Evolutionary conservation across 257 asterid species (phyloP).

Genomic region (Linaria vulgaris): DNA sequence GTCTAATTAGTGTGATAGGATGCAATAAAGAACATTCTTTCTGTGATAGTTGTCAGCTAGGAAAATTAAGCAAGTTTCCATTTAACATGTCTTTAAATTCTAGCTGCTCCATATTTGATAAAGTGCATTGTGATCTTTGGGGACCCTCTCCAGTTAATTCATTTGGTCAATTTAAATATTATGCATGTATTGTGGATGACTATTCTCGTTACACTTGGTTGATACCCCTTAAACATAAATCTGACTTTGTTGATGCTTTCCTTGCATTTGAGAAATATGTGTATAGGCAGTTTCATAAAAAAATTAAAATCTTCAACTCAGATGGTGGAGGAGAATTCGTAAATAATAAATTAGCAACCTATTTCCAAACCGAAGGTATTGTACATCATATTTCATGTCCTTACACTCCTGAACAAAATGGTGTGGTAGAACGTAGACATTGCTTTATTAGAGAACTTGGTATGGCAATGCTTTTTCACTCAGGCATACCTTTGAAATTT

Average conservation of each 20-base stretch:
- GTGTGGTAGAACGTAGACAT: constrained; percentile 17
- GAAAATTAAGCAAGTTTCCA: too few relatives aligned
- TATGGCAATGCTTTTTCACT: constrained; percentile 21
- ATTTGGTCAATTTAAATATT: too few relatives aligned
- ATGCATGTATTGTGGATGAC: too few relatives aligned
- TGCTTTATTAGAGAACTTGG: constrained; percentile 11
- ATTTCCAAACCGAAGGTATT: too few relatives aligned
- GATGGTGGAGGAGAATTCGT: too few relatives aligned
- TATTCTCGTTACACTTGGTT: not conserved
- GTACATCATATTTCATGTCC: constrained; percentile 13
- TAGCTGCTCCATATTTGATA: not conserved
- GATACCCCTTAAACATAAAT: not conserved
- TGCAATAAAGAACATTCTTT: not conserved
- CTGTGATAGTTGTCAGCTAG: too few relatives aligned
- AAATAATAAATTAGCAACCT: too few relatives aligned
- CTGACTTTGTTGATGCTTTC: not conserved
- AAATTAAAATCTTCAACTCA: not conserved
- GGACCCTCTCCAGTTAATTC: too few relatives aligned
- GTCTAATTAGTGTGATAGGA: not conserved
- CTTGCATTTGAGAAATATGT: too few relatives aligned
- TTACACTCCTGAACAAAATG: constrained; percentile 14
- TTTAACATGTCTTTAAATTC: not conserved
- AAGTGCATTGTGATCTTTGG: too few relatives aligned
- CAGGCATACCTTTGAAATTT: not conserved
- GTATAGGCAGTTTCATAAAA: not conserved